Evolutionary conservation across 2,329 filamentous ascomycete genomes (phyloP), one percentile per base, ranked within the genome.

Genomic region (Neoarthrinium moseri): DNA sequence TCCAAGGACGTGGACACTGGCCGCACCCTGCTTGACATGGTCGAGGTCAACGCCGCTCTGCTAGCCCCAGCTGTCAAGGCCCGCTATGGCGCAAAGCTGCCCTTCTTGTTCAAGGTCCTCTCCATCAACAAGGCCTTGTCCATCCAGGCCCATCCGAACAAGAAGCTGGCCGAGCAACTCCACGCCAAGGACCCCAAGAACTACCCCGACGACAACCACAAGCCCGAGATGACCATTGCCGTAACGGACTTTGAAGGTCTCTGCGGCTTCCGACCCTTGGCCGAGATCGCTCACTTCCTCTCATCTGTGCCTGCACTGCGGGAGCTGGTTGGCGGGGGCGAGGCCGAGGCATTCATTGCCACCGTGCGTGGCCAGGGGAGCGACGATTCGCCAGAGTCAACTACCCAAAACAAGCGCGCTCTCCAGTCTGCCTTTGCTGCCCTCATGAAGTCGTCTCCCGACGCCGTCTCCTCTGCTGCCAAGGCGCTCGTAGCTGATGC

Each of bases 131-230:
- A 97, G 68, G 94, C 94, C 10, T 80, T 99, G 48, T 96, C 91
- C 52, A 97, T 99, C 59, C 94, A 99, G 68, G 94, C 94, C 20
- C 94, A 99, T 58, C 91, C 91, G 42, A 95, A 96, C 74, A 96
- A 96, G 80, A 89, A 88, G 70, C 84, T 95, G 12, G 94, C 94
- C 42, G 92, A 95, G 71, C 74, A 90, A 64, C 75, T 99, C 23
- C 94, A 97, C 66, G 81, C 84, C 30, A 83, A 79, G 52, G 92
- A 99, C 63, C 80, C 91, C 39, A 89, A 89, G 70, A 95, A 99
- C 74, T 99, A 99, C 64, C 94, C 92, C 47, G 91, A 99, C 75
- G 92, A 97, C 74, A 99, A 99, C 73, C 94, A 99, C 77, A 99
- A 99, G 73, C 94, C 94, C 26, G 94, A 99, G 71, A 99, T 99